Conservation (phyloP, 306 rosid genomes). For the Delonix regia region DNA sequence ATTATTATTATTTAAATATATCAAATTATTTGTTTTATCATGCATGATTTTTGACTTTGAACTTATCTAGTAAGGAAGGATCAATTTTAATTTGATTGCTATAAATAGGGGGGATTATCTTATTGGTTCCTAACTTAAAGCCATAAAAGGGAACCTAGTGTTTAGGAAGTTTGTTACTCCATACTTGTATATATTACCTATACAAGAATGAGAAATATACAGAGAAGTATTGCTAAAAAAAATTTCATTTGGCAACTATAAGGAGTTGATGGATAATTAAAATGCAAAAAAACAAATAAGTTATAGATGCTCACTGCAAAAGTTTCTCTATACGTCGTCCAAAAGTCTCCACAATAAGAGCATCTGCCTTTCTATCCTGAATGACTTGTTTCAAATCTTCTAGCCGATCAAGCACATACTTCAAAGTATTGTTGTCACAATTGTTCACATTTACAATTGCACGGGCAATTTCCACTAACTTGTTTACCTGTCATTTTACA, state of each 20-base stretch:
- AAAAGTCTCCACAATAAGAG: slow-evolving; percentile 90
- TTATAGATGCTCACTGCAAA: slow-evolving; percentile 60
- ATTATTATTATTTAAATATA: no score
- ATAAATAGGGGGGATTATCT: no score
- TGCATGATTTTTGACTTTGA: no score
- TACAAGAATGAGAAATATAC: background rate
- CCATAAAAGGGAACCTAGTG: no score
- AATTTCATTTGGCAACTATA: no score
- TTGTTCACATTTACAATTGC: slow-evolving; percentile 76
- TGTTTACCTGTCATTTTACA: slow-evolving; percentile 64
- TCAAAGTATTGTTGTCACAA: slow-evolving; percentile 73
- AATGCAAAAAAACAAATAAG: no score
- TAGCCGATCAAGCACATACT: slow-evolving; percentile 74
- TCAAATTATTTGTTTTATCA: no score
- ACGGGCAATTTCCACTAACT: slow-evolving; percentile 82
- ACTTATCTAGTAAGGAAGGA: no score
- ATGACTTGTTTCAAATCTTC: slow-evolving; percentile 84
- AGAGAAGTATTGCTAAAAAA: background rate
- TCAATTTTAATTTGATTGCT: no score
- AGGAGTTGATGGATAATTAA: no score
- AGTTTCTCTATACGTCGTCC: slow-evolving; percentile 95
- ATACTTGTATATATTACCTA: background rate
- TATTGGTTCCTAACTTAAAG: no score
- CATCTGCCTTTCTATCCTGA: slow-evolving; percentile 94
- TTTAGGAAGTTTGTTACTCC: background rate